Evolutionary conservation across 2,329 filamentous ascomycete genomes (phyloP), one percentile per base, ranked within the genome.

Genomic region (Acrocalymma vagum): DNA sequence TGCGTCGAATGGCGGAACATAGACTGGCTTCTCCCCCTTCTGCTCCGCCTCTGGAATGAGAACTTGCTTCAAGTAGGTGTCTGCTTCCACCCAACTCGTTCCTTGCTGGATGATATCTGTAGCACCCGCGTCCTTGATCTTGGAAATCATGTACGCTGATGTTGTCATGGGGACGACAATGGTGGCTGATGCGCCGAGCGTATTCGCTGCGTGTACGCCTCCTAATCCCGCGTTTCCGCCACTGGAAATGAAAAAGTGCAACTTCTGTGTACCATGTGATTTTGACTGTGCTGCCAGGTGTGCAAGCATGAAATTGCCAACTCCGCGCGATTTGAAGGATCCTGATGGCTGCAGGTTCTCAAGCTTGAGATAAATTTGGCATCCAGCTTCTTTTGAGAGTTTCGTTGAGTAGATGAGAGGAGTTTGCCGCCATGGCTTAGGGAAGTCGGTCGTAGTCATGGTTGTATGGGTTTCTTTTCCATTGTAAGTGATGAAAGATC

Each of bases 191-290:
- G 78, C 78, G 1, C 75, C 70, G 5, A 93, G 77, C 3, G 78
- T 74, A 9, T 74, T 71, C 6, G 88, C 86, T 1, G 89, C 86
- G 21, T 81, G 83, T 9, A 88, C 87, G 58, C 86, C 88, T 1
- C 88, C 90, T 1, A 95, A 80, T 1, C 90, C 90, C 1, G 90
- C 90, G 62, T 94, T 94, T 34, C 90, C 90, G 43, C 87, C 88
- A 1, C 82, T 87, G 8, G 84, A 85, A 61, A 80, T 86, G 74
- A 88, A 93, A 78, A 92, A 92, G 72, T 87, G 86, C 2, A 78
- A 72, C 7, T 32, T 31, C 10, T 38, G 17, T 43, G 27, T 25
- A 7, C 35, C 31, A 0, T 30, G 11, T 13, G 24, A 61, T 46
- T 8, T 54, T 14, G 29, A 63, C 58, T 16, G 60, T 59, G 33